Conservation (phyloP, 1,284 basidiomycete species). For the Ganoderma lingzhi region DNA sequence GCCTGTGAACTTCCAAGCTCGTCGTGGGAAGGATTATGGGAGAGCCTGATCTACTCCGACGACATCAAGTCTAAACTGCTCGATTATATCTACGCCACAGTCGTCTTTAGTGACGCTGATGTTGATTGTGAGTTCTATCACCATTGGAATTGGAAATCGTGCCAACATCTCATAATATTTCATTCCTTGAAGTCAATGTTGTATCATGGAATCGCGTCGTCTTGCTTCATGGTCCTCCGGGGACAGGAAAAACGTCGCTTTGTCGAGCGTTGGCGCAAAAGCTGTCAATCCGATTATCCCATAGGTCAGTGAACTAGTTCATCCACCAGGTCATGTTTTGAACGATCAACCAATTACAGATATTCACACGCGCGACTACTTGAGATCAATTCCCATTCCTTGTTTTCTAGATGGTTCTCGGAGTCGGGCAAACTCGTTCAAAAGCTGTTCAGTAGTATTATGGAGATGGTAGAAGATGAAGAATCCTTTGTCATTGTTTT, state of each 20-base stretch:
- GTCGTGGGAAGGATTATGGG: conserved; percentile 91
- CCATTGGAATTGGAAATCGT: neutral
- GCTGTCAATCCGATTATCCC: conserved; percentile 88
- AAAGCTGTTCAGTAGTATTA: conserved; percentile 89
- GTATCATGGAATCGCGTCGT: conserved; percentile 97
- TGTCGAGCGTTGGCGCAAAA: conserved; percentile 97
- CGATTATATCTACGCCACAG: conserved; percentile 94
- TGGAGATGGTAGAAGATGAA: conserved; percentile 90
- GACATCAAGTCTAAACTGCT: conserved; percentile 90
- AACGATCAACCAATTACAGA: conserved; percentile 48
- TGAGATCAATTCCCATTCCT: conserved; percentile 97
- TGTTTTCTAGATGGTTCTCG: conserved; percentile 98
- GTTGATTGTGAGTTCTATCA: conserved; percentile 76
- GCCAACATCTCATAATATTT: neutral
- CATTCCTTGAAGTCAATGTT: conserved; percentile 71
- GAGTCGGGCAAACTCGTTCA: conserved; percentile 99
- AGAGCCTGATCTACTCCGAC: conserved; percentile 89
- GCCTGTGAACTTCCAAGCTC: conserved; percentile 87
- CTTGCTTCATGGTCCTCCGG: conserved; percentile 95
- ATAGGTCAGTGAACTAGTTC: conserved; percentile 60
- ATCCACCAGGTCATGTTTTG: neutral
- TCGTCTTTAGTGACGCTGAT: conserved; percentile 88
- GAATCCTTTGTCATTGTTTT: conserved; percentile 93
- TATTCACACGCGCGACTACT: conserved; percentile 89
- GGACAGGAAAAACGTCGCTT: conserved; percentile 97